These are phyloP conservation scores for Porcisia hertigi DNA, from an alignment of 208 protist genomes.

Conservation along the genomic window DNA sequence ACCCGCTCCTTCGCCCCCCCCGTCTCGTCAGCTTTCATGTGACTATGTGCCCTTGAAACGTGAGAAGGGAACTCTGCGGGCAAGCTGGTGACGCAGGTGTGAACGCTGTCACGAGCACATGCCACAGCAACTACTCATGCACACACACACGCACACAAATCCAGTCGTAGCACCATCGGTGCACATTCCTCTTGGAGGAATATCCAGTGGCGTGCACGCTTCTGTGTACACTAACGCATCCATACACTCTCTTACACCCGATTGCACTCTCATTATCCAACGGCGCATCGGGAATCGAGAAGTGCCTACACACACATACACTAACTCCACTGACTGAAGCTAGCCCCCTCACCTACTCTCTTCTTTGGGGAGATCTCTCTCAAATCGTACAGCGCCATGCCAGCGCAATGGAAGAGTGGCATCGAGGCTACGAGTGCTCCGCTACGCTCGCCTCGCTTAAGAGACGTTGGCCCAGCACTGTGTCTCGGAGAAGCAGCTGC, in stretches of 20 bases:
- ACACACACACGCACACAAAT: neutral
- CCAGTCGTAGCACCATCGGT: neutral
- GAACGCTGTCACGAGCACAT: neutral
- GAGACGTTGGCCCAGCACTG: conserved; percentile 35
- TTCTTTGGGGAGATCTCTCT: neutral
- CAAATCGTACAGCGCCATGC: neutral
- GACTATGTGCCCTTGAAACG: neutral
- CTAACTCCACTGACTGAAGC: neutral
- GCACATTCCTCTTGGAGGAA: neutral
- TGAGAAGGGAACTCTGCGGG: neutral
- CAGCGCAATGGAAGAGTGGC: neutral
- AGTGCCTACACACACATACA: neutral
- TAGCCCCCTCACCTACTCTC: neutral
- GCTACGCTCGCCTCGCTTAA: conserved; percentile 12
- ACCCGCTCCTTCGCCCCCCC: neutral
- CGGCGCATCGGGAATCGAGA: too few species aligned
- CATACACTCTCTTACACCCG: neutral
- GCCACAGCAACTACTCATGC: neutral
- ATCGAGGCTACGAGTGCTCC: neutral
- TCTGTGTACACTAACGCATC: neutral
- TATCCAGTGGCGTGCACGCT: neutral
- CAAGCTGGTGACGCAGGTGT: neutral
- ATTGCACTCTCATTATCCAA: too few species aligned
- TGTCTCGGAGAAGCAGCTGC: conserved; percentile 41
- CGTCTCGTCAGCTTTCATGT: neutral